Base-by-base conservation (phyloP, 1,284 basidiomycete species). In the Rhodotorula sp. region DNA sequence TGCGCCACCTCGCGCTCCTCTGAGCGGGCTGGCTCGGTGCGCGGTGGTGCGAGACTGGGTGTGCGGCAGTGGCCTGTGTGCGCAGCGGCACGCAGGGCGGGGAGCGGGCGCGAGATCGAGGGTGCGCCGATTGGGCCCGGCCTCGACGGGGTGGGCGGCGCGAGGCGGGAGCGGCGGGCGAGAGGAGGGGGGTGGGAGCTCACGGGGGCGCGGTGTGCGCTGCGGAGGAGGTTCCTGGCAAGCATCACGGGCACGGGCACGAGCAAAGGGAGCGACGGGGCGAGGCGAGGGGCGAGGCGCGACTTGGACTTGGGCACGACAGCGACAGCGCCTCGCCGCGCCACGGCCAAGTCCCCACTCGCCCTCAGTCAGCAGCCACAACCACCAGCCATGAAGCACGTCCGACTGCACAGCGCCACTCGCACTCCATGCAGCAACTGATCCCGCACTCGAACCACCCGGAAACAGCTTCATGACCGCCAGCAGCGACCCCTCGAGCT, bases 401-500 rank as follows among this genome's bases (percentile, higher is more conserved):
- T 21, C n/a, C 19, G 21, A 34, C 29, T 22, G 7, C 29, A 48
- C 22, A 46, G 6, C 32, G 1, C 3, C 22, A 48, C 29, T 29
- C 17, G 10, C 27, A 9, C 41, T 29, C 32, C 9, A 27, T 13
- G 9, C 48, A 32, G 12, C 29, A 3, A 15, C 25, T 29, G 6
- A n/a, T 37, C 12, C 50, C 37, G 12, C 17, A 17, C 6, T 50
- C 3, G 17, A 32, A 44, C 34, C 29, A 2, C 22, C 19, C n/a
- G 19, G 36, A 13, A 44, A 34, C 61, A 75, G 71, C 55, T 71
- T 75, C 66, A 66, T 72, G 70, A 72, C 71, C 21, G 48, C 53
- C 1, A 60, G 57, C 50, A 29, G 48, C 12, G 54, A 67, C 19
- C 36, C 65, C 2, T 29, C 57, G 21, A 46, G 32, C 34, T 62